phyloP scores from a whole-genome alignment of 768 basidiomycete species.

The Erythrobasidium yunnanense region DNA sequence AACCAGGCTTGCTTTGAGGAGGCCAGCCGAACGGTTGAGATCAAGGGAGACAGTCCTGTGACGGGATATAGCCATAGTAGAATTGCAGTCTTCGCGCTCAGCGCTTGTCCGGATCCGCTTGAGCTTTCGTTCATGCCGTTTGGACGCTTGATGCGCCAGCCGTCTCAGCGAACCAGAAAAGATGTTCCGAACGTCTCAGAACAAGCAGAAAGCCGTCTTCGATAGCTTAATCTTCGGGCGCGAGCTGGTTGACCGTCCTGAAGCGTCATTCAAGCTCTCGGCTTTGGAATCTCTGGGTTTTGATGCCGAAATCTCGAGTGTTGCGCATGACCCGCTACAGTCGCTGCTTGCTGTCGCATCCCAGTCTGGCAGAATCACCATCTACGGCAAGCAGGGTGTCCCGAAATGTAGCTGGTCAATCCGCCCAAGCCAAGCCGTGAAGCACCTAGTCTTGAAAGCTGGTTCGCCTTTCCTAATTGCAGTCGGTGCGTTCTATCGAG shows the following conservation, averaged over 20 bases:
- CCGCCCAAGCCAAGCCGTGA: slow-evolving; percentile 46
- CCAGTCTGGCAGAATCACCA: slow-evolving; percentile 51
- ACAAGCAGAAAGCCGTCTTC: not conserved
- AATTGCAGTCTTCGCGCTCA: no score
- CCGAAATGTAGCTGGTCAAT: slow-evolving; percentile 46
- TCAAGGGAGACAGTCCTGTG: no score
- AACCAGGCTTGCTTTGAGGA: no score
- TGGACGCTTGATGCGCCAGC: no score
- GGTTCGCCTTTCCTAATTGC: slow-evolving; percentile 52
- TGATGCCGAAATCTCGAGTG: slow-evolving; percentile 41
- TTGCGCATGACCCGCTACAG: slow-evolving; percentile 43
- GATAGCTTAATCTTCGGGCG: slow-evolving; percentile 4
- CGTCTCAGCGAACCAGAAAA: no score
- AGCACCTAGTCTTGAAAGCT: slow-evolving; percentile 55
- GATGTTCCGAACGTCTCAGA: no score
- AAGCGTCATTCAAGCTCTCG: not conserved
- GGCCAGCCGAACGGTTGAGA: no score
- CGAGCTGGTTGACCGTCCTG: not conserved
- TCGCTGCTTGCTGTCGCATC: slow-evolving; percentile 50
- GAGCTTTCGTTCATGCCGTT: no score
- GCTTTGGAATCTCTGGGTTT: slow-evolving; percentile 1
- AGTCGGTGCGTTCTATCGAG: slow-evolving; percentile 49
- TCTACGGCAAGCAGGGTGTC: slow-evolving; percentile 51
- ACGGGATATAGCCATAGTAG: no score
- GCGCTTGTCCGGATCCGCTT: no score